Conservation (phyloP, 768 basidiomycete species). For the Tricholoma sp. region DNA sequence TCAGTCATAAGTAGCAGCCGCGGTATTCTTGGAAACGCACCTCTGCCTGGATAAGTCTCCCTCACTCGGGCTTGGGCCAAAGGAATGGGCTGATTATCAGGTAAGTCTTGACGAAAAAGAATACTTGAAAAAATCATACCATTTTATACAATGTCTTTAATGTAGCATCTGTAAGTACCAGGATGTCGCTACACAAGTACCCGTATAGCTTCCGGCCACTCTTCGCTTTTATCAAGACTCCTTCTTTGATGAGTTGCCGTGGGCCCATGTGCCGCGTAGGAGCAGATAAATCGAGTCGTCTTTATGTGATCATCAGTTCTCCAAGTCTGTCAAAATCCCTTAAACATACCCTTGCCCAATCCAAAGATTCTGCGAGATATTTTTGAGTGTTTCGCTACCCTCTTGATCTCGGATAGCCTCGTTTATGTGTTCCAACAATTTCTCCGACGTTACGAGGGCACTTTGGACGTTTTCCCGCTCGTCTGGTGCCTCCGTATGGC, state of each 20-base stretch:
- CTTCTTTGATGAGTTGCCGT: constrained; percentile 78
- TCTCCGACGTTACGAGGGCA: constrained; percentile 63
- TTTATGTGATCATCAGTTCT: constrained; percentile 16
- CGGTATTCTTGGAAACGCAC: constrained; percentile 23
- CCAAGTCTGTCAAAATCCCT: constrained; percentile 15
- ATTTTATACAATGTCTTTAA: constrained; percentile 75
- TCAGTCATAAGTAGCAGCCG: not conserved
- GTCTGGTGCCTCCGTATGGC: constrained; percentile 67
- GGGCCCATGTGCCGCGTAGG: constrained; percentile 82
- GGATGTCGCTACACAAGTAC: constrained; percentile 85
- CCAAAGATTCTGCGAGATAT: constrained; percentile 78
- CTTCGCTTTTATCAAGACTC: constrained; percentile 72
- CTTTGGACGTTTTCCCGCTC: constrained; percentile 53
- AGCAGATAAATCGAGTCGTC: constrained; percentile 82
- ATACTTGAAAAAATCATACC: constrained; percentile 39
- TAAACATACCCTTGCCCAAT: constrained; percentile 73
- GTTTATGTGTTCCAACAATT: constrained; percentile 76
- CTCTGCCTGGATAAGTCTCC: constrained; percentile 45
- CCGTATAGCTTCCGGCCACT: constrained; percentile 73
- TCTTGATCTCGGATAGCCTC: constrained; percentile 86
- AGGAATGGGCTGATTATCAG: constrained; percentile 56
- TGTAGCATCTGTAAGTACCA: constrained; percentile 76
- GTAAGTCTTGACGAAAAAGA: not conserved
- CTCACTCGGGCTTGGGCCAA: constrained; percentile 62
- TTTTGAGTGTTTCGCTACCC: constrained; percentile 66